Base-by-base conservation (phyloP, 2,329 filamentous ascomycete genomes). In the Penicillium sp. region DNA sequence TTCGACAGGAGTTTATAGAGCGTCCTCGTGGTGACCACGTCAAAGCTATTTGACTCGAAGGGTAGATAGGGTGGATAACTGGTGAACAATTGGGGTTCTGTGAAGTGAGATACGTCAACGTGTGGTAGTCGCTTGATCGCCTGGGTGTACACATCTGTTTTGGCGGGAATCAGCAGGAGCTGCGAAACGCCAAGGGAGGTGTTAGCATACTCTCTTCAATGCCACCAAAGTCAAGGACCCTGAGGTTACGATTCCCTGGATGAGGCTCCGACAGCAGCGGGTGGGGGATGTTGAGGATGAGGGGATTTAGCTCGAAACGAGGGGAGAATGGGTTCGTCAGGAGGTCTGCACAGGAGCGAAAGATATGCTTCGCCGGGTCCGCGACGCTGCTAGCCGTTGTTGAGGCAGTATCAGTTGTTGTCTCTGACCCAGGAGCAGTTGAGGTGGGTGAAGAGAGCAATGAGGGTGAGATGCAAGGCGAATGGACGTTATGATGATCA, bases 181-280 rank as follows among this genome's bases (percentile, higher is more conserved):
- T 29, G 41, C 23, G 31, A 29, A 46, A 56, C 26, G 45, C 21
- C 3, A 23, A 31, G 53, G 45, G 5, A 47, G 9, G 35, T 44
- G 2, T 53, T n/a, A 45, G 30, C 53, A 46, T 47, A 56, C 53
- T 56, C n/a, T 26, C 41, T 45, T 45, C 38, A 47, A 45, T 41
- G 30, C 53, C 53, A n/a, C 53, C 53, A 38, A 56, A 41, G 53
- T 56, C 53, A 45, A 56, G 53, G 23, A 56, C 41, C 53, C 41
- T 56, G 38, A 45, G 53, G 45, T 29, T 29, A 31, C 45, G 53
- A 21, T 41, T 26, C 38, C 41, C 23, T 15, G 15, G 29, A 47
- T 56, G 38, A 46, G 19, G 5, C 21, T 56, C 45, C n/a, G 53
- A 56, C 35, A 56, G 53, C 41, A 56, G 41, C 41, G 53, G 53